Evolutionary conservation across 345 rosid species (phyloP).

Genomic region (Streptanthus diversifolius): DNA sequence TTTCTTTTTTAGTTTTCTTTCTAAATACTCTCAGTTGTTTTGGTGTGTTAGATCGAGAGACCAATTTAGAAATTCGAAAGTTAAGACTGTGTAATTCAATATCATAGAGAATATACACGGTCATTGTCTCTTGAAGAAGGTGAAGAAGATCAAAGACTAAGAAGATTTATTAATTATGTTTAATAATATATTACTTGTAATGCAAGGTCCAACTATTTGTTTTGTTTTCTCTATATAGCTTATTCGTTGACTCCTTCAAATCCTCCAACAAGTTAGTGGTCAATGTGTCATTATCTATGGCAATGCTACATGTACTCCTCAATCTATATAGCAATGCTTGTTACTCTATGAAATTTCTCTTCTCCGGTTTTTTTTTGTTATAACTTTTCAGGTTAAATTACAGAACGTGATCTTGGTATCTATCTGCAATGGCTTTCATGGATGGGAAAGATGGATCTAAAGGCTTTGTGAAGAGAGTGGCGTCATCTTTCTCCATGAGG

Average conservation of each 20-base stretch:
- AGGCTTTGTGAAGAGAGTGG: constrained; percentile 28
- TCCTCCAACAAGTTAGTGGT: constrained; percentile 27
- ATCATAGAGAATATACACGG: too few relatives aligned
- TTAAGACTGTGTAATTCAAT: neutral
- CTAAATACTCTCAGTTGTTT: neutral
- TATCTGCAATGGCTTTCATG: constrained; percentile 21
- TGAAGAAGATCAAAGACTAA: neutral
- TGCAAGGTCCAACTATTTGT: neutral
- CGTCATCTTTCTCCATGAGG: constrained; percentile 29
- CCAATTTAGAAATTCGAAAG: neutral
- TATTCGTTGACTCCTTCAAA: constrained; percentile 15
- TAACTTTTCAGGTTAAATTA: neutral
- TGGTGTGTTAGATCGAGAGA: neutral
- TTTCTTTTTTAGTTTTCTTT: too few relatives aligned
- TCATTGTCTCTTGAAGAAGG: neutral
- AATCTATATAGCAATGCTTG: constrained; percentile 18
- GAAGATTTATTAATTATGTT: neutral
- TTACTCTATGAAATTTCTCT: neutral
- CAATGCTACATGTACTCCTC: constrained; percentile 32
- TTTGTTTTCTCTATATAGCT: neutral
- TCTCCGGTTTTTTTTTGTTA: neutral
- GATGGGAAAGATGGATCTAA: constrained; percentile 22
- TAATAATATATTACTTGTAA: neutral
- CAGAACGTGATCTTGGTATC: neutral
- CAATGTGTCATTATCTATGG: constrained; percentile 16